phyloP scores from a whole-genome alignment of 176 grass and related monocot species.

The Hyparrhenia diplandra region DNA sequence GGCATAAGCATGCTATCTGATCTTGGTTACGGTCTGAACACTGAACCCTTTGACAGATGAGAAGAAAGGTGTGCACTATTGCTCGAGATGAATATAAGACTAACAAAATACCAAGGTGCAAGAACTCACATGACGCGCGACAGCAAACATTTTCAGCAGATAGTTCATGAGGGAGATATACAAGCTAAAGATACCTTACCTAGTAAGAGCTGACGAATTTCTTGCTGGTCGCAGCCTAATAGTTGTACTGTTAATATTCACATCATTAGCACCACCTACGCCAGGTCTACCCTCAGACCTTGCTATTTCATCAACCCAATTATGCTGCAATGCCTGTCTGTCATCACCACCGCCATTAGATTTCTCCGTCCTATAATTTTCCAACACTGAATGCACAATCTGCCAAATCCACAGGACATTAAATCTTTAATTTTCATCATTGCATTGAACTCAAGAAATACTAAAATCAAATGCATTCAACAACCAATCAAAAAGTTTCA shows the following conservation, averaged over 20 bases:
- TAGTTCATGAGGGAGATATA: neutral
- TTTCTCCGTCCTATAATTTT: slow-evolving; percentile 64
- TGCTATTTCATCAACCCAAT: slow-evolving; percentile 99
- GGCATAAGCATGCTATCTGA: neutral
- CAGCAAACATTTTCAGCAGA: neutral
- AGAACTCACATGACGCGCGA: neutral
- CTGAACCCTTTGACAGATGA: neutral
- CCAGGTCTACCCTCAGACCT: slow-evolving; percentile 74
- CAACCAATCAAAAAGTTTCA: neutral
- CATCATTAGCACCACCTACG: slow-evolving; percentile 52
- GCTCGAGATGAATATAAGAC: neutral
- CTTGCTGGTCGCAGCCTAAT: slow-evolving; percentile 43
- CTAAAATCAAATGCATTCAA: neutral
- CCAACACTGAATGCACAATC: slow-evolving; percentile 84
- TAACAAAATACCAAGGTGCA: neutral
- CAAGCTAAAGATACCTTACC: slow-evolving; percentile 37
- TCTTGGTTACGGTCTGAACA: neutral
- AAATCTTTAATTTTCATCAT: neutral
- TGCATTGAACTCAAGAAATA: too few relatives aligned
- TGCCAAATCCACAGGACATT: slow-evolving; percentile 47
- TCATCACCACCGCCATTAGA: slow-evolving; percentile 41
- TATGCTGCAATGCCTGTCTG: slow-evolving; percentile 67
- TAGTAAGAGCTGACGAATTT: slow-evolving; percentile 65
- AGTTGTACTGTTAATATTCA: slow-evolving; percentile 44
- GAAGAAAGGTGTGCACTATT: neutral